Evolutionary conservation across 2,329 filamentous ascomycete species (phyloP).

Genomic region (Diatrype stigma): DNA sequence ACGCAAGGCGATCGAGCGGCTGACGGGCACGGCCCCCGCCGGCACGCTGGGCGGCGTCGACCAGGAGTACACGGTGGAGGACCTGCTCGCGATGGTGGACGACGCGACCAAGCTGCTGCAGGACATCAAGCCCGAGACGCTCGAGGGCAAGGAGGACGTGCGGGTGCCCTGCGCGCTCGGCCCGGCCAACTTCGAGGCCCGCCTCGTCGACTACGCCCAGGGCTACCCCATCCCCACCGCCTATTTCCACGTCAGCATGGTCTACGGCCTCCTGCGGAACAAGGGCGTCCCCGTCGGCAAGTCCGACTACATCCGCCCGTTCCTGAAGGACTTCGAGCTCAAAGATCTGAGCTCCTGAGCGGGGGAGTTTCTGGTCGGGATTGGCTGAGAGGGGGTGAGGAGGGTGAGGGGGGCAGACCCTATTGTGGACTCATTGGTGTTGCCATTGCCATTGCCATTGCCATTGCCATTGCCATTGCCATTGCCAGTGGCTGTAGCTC

Average conservation of each 20-base stretch:
- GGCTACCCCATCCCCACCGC: conserved; percentile 54
- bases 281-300: conserved; percentile 60
- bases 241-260: conserved; percentile 58
- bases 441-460: too few species aligned
- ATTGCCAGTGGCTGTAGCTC: too few species aligned
- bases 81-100: conserved; percentile 30
- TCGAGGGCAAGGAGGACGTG: conserved; percentile 30
- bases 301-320: conserved; percentile 37
- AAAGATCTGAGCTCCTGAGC: too few species aligned
- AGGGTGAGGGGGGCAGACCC: too few species aligned
- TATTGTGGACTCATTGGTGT: too few species aligned
- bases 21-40: conserved; percentile 28
- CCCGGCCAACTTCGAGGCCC: conserved; percentile 20
- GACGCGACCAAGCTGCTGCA: conserved; percentile 25
- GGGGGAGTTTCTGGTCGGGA: too few species aligned
- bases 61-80: conserved; percentile 30
- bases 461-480: too few species aligned
- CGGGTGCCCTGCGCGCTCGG: conserved; percentile 28
- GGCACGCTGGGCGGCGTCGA: conserved; percentile 14
- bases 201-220: conserved; percentile 38
- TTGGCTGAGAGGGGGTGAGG: too few species aligned
- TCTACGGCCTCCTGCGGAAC: conserved; percentile 57
- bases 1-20: conserved; percentile 28
- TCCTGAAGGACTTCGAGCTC: neutral
- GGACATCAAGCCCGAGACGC: conserved; percentile 25